phyloP scores from a whole-genome alignment of 352 stramenopile genomes.

The Globisporangium nagaii region DNA sequence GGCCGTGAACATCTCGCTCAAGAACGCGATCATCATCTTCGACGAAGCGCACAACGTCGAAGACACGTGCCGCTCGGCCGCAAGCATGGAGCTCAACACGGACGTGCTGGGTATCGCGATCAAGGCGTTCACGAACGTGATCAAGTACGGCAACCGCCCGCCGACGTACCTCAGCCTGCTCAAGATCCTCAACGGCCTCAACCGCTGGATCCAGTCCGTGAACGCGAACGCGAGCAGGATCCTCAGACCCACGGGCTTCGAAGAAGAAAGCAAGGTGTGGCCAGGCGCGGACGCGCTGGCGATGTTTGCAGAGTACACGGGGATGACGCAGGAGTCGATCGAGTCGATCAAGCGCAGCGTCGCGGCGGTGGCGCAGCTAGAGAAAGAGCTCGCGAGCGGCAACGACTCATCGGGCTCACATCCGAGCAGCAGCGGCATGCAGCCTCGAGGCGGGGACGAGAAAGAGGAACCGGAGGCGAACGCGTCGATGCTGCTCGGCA shows the following conservation, averaged over 20 bases:
- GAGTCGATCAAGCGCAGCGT: slow-evolving; percentile 32
- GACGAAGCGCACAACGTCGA: slow-evolving; percentile 88
- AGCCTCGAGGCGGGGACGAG: slow-evolving; percentile 10
- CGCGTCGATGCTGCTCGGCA: slow-evolving; percentile 29
- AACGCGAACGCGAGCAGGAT: slow-evolving; percentile 32
- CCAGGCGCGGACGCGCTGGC: slow-evolving; percentile 51
- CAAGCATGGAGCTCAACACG: slow-evolving; percentile 65
- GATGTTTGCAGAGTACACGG: slow-evolving; percentile 64
- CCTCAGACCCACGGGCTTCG: slow-evolving; percentile 50
- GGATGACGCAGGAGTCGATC: slow-evolving; percentile 45
- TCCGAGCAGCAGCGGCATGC: slow-evolving; percentile 13
- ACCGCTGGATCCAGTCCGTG: slow-evolving; percentile 51
- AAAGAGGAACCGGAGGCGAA: slow-evolving; percentile 17
- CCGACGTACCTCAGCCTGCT: slow-evolving; percentile 35
- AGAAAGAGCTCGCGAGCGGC: slow-evolving; percentile 43
- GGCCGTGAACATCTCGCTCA: slow-evolving; percentile 61
- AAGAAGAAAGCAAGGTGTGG: slow-evolving; percentile 75
- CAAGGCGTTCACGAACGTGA: slow-evolving; percentile 57
- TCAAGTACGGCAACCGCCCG: slow-evolving; percentile 54
- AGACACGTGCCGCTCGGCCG: slow-evolving; percentile 75
- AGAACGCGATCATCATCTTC: slow-evolving; percentile 74
- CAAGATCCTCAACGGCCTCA: slow-evolving; percentile 61
- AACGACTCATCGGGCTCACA: slow-evolving; percentile 17
- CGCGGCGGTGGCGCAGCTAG: slow-evolving; percentile 41
- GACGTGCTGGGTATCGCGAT: slow-evolving; percentile 45